Percentiles rank a stretch among this genome's conserved stretches.
Evolutionary conservation across 805 yeast species (phyloP).

Genomic region (Kurtzmaniella fragi): DNA sequence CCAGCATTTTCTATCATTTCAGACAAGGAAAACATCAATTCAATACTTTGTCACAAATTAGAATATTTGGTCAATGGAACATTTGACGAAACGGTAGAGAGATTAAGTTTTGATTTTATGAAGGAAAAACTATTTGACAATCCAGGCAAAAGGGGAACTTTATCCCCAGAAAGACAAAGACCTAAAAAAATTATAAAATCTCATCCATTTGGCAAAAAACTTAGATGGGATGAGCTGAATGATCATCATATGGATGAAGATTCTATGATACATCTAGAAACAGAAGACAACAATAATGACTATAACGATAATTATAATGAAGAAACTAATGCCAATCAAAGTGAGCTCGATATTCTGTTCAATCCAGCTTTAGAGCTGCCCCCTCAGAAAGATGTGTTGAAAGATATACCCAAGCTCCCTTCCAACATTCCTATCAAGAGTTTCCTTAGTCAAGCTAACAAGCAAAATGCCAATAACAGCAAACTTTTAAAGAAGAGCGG

Average conservation of each 20-base stretch:
- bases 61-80: conserved; percentile 28
- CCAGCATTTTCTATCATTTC: conserved; percentile 8
- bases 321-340: conserved; percentile 16
- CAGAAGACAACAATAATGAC: conserved; percentile 23
- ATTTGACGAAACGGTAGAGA: conserved; percentile 30
- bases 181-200: conserved; percentile 13
- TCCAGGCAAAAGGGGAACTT: conserved; percentile 3
- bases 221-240: conserved; percentile 43
- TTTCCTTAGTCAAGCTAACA: background rate
- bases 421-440: conserved; percentile 1
- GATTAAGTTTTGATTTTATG: conserved; percentile 23
- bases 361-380: conserved; percentile 30
- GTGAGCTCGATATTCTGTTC: conserved; percentile 22
- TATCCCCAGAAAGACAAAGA: conserved; percentile 2
- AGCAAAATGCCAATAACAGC: conserved; percentile 2
- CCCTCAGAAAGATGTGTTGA: conserved; percentile 11
- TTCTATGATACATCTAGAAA: conserved; percentile 11
- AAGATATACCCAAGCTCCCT: conserved; percentile 1
- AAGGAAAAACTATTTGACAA: conserved; percentile 14
- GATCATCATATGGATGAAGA: conserved; percentile 29
- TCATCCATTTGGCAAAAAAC: conserved; percentile 26
- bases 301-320: conserved; percentile 19
- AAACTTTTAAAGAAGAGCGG: conserved; percentile 28
- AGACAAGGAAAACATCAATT: background rate
- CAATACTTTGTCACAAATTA: conserved; percentile 2